Base-by-base conservation (phyloP, 2,329 filamentous ascomycete species). In the Fonsecaea pedrosoi region DNA sequence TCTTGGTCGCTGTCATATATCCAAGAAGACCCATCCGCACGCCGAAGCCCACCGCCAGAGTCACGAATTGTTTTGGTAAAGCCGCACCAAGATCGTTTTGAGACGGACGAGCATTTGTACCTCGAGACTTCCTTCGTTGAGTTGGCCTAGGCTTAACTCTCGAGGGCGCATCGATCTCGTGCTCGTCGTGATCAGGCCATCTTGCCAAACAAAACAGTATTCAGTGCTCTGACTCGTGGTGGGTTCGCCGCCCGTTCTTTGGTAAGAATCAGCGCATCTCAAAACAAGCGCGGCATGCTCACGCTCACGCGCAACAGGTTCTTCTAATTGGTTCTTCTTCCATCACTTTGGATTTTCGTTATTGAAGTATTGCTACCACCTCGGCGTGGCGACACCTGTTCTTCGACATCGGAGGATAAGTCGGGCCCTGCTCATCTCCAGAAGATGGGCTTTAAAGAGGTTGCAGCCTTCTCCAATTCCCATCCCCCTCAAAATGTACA, bases 1-100 rank as follows among this genome's bases (percentile, higher is more conserved):
- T 58, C 45, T 60, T 71, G 67, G 70, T 57, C 63, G 60, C 45
- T 48, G 32, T 50, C 57, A 63, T 37, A 65, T 53, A 63, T 53
- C 18, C 37, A 70, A 65, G 58, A 70, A 68, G 55, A 65, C 66
- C 61, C 65, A 59, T 66, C 64, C 58, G 59, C 42, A 61, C 55
- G 63, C 62, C 67, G 57, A 68, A 66, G 70, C 68, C 70, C 70
- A 67, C 67, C 70, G 68, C 70, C 70, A 67, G 67, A 71, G 67
- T 71, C 68, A 56, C 56, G 58, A 48, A 55, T 66, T 70, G 63
- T 70, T 66, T 70, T 68, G 68, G 63, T 68, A 62, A 62, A 58
- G 18, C 40, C 45, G 45, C 50, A 61, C 56, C 63, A 59, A 56
- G 68, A 67, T 62, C 54, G 61, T 34, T 58, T 66, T 64, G 60